Evolutionary conservation across 106 monocot genomes (phyloP).

Genomic region (Dioscorea zingiberensis): DNA sequence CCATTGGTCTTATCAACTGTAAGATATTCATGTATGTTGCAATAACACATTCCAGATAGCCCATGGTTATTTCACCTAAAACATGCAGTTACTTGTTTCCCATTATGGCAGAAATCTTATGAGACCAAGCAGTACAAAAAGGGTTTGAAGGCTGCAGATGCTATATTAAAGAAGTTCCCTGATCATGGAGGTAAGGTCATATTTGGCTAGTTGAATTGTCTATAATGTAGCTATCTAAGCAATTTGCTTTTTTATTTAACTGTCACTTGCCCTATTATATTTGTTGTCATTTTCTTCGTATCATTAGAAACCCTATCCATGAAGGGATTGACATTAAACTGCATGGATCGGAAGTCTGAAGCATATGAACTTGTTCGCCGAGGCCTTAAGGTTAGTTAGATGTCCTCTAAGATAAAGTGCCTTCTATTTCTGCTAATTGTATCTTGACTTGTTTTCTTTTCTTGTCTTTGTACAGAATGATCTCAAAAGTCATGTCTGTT

Average conservation of each 20-base stretch:
- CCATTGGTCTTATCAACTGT: too few species aligned
- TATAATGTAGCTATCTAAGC: not conserved
- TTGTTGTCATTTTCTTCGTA: not conserved
- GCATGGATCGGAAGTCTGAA: constrained; percentile 95
- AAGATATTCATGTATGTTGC: too few species aligned
- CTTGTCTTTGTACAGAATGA: constrained; percentile 67
- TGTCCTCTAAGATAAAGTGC: not conserved
- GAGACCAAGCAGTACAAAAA: constrained; percentile 98
- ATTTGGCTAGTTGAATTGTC: not conserved
- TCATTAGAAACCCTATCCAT: constrained; percentile 88
- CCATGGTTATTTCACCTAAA: not conserved
- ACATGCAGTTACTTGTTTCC: not conserved
- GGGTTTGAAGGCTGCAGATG: constrained; percentile 93
- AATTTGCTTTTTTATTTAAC: not conserved
- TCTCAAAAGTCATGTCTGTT: constrained; percentile 99
- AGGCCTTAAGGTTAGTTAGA: constrained; percentile 72
- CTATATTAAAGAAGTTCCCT: constrained; percentile 91
- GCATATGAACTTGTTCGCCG: constrained; percentile 96
- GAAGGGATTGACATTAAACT: constrained; percentile 96
- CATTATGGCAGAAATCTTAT: constrained; percentile 79
- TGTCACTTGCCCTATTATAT: not conserved
- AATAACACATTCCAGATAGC: not conserved
- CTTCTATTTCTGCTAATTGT: too few species aligned
- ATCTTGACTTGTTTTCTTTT: not conserved
- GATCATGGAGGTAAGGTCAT: constrained; percentile 81